Evolutionary conservation across 2,329 filamentous ascomycete genomes (phyloP).

Genomic region (Calonectria hongkongensis): DNA sequence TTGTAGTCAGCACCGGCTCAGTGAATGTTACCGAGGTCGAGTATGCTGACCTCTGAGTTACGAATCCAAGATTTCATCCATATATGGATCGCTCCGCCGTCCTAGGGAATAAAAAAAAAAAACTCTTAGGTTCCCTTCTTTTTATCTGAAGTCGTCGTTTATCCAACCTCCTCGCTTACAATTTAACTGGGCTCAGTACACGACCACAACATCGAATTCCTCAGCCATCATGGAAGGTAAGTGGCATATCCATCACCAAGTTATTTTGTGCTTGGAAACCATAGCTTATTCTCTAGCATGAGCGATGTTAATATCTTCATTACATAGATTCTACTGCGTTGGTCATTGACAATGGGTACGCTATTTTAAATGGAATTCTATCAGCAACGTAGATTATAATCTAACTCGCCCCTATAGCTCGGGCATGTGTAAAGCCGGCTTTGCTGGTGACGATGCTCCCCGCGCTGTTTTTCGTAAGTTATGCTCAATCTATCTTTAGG

Average conservation of each 20-base stretch:
- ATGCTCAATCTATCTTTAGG: conserved; percentile 42
- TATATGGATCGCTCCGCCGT: no score
- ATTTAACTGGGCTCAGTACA: no score
- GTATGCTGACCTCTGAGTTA: no score
- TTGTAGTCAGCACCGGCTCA: no score
- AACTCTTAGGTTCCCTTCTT: no score
- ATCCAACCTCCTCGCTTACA: no score
- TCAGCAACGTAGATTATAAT: conserved; percentile 45
- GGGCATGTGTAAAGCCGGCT: conserved; percentile 99
- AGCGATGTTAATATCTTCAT: conserved; percentile 6
- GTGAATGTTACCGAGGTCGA: no score
- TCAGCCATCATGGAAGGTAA: conserved; percentile 70
- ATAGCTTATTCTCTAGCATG: no score
- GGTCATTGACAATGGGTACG: conserved; percentile 99
- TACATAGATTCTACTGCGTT: conserved; percentile 81
- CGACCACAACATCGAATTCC: no score
- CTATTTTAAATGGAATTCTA: neutral
- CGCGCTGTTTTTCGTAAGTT: conserved; percentile 99
- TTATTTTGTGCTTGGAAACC: neutral
- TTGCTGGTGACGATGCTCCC: conserved; percentile 99
- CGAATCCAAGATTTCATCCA: no score
- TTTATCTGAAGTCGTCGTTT: no score
- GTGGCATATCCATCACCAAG: conserved; percentile 56
- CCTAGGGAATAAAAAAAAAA: no score
- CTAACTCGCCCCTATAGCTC: conserved; percentile 80